Base-by-base conservation (phyloP, 1,284 basidiomycete genomes). In the Phenoliferia sp. region DNA sequence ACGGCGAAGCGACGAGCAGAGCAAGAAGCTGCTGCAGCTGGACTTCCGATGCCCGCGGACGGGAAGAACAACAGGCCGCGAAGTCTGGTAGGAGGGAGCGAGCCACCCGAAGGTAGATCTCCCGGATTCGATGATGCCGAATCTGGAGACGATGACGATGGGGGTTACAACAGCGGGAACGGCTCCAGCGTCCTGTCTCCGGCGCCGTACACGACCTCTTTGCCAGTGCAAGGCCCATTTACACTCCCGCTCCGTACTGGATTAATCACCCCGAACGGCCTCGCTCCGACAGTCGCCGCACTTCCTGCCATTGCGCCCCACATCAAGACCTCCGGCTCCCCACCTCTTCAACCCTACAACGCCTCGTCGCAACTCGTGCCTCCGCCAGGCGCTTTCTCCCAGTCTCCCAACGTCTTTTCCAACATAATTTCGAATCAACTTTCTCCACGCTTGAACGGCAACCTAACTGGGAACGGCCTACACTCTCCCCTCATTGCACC, bases 1-100 rank as follows among this genome's bases (percentile, higher is more conserved):
- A 64, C 61, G 31, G 59, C 61, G 10, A 65, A 56, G n/a, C 55
- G 69, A 15, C 61, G 65, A 9, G 63, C 56, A 5, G 44, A 66
- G 57, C 17, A 32, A n/a, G 62, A 35, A 12, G 62, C 34, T 28
- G 29, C 32, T 29, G 68, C 62, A 35, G 39, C 31, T 3, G 55
- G 55, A 12, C 28, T 59, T 33, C 3, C 54, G 16, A 19, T 28
- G 34, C 22, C 44, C 22, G 52, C 26, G 3, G 19, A 16, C 32
- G 5, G 3, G 56, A 68, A 22, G 44, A 36, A 1, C 55, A 22
- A n/a, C 19, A 60, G 16, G 50, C 17, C 26, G 33, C 28, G 65
- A 34, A n/a, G 59, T 16, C 31, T 31, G 2, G 32, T 34, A 17
- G 35, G 61, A 6, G 61, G 33, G 52, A 62, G 61, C 32, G 61